Base-by-base conservation (phyloP, 495 filamentous ascomycete genomes). In the Neurospora sp. region DNA sequence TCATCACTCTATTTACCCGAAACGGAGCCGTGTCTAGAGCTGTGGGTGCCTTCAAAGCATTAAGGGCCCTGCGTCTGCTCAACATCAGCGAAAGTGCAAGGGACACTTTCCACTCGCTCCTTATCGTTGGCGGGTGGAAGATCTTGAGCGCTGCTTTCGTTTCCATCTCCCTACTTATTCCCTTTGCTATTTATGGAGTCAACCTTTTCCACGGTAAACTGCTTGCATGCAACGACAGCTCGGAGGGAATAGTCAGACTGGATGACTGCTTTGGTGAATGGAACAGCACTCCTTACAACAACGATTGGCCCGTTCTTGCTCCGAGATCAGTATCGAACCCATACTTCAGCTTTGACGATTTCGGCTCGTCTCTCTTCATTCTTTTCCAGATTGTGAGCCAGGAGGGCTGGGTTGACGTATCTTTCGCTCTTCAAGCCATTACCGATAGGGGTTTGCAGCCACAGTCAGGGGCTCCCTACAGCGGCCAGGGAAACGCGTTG, bases 381-480 rank as follows among this genome's bases (percentile, higher is more conserved):
- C 91, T 99, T 70, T 99, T 99, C 84, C 94, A 98, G 79, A 97
- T 99, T 82, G 96, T 99, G 18, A 98, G 95, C 37, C 94, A 98
- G 77, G 96, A 99, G 87, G 96, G 96, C 9, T 99, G 96, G 96
- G 89, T 90, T 10, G 93, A 95, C 79, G 96, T 97, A 0, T 94
- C 96, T 83, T 92, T 91, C 81, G 87, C 87, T 40, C 93, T 90
- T 3, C 90, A 96, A 85, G 88, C 87, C 42, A 96, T 98, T 72
- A 93, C 89, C n/a, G 93, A 92, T 27, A 83, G 84, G 69, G 93
- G 83, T 40, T 79, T 84, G 40, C 94, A 98, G 78, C 94, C 93
- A 0, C 79, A 88, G 61, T 77, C 84, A 20, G 90, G 88, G 74
- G 84, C 87, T 5, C 79, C 79, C 0, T 79, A 42, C 70, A 69